Evolutionary conservation across 2,329 filamentous ascomycete genomes (phyloP), one percentile per base, ranked within the genome.

Genomic region (Epichloe sibirici): DNA sequence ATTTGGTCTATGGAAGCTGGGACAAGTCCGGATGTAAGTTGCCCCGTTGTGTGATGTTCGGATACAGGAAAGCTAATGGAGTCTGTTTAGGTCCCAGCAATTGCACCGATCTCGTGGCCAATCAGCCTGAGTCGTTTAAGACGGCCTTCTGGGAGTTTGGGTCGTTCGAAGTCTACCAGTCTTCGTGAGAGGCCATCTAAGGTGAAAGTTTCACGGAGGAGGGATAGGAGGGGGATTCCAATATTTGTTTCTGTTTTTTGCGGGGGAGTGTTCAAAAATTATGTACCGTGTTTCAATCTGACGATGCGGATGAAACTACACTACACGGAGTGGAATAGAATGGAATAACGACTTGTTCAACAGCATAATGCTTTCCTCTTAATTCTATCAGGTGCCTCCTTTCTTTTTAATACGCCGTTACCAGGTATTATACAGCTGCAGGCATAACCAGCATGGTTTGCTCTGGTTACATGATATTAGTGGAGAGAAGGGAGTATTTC

Each of bases 71-170:
- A 38, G 28, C 25, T 46, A 51, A 46, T 13, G 9, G n/a, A 31
- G 31, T 31, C 6, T 9, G n/a, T 48, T 40, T 34, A 75, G 73
- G 78, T 58, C 73, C 79, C 0, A 73, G 71, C 23, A 81, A 73
- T 52, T 85, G 82, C 60, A 69, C 69, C 3, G 72, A 78, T 48
- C 78, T 72, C 56, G 81, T 84, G 7, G 74, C 79, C 5, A 77
- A 75, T 51, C 76, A 79, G 57, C 80, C 75, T 21, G 65, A 62
- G 21, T 76, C 67, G 2, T 86, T 81, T 63, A 71, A 66, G 44
- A 73, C 78, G 60, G 83, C 78, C 1, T 86, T 74, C 62, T 88
- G 78, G 83, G 80, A 79, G 66, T 83, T 85, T 67, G 77, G 74
- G 2, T 64, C 69, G 9, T 83, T 85, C 57, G 69, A 77, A 56